Conservation (phyloP, 208 protist genomes). For the Histomonas meleagridis region DNA sequence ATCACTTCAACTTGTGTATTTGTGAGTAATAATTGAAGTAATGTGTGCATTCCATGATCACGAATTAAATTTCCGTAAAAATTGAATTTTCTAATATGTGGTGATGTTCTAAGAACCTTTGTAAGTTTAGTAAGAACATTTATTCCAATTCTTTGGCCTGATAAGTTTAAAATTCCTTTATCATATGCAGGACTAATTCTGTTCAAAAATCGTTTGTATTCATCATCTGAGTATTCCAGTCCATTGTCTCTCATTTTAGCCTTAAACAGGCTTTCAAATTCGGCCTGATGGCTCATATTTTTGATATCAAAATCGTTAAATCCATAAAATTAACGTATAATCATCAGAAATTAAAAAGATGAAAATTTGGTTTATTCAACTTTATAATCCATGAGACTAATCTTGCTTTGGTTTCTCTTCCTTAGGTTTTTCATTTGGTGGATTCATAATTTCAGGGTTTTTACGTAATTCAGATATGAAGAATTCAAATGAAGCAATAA, state of each 20-base stretch:
- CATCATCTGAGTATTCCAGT: neutral
- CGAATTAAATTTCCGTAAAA: conserved; percentile 28
- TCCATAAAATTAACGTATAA: too few relatives aligned
- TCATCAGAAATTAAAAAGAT: too few relatives aligned
- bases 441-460: neutral
- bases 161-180: neutral
- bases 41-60: conserved; percentile 24
- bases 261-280: neutral
- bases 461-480: neutral
- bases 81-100: neutral
- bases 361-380: too few relatives aligned
- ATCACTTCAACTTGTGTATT: neutral
- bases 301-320: too few relatives aligned
- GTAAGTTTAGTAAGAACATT: conserved; percentile 1
- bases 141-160: conserved; percentile 5
- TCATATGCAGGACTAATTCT: neutral
- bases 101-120: neutral
- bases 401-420: too few relatives aligned
- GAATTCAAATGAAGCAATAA: neutral
- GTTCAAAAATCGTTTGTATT: conserved; percentile 9
- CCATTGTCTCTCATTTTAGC: neutral
- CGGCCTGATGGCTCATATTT: neutral
- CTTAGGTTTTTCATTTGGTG: neutral
- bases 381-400: too few relatives aligned
- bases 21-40: neutral